These are phyloP conservation scores for Serpula lacrymans DNA, from an alignment of 768 basidiomycete species.

Conservation along the genomic window DNA sequence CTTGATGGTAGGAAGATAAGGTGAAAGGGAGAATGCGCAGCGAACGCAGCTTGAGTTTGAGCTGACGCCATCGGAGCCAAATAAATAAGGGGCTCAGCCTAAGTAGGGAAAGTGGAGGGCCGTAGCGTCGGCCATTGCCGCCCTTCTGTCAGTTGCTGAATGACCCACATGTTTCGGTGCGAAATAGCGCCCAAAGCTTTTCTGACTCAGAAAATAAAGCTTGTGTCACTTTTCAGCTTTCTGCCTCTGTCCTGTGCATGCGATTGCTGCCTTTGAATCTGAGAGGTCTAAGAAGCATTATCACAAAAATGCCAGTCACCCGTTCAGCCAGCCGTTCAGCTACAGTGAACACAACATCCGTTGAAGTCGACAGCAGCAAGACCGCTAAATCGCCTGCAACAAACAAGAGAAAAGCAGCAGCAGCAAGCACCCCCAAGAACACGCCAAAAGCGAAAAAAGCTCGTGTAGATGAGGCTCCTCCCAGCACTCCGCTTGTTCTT, in stretches of 20 bases:
- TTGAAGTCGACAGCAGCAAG: conserved; percentile 5
- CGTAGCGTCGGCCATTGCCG: conserved; percentile 3
- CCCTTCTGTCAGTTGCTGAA: not conserved
- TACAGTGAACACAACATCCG: conserved; percentile 1
- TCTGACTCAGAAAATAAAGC: not conserved
- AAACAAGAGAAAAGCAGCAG: conserved; percentile 19
- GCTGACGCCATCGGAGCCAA: conserved; percentile 8
- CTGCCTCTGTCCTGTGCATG: not conserved
- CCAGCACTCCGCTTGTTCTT: not conserved
- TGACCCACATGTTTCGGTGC: conserved; percentile 1
- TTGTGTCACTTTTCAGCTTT: not conserved
- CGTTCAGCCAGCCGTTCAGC: conserved; percentile 26
- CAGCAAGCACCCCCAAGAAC: conserved; percentile 1
- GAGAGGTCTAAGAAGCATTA: not conserved
- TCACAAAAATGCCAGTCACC: conserved; percentile 33
- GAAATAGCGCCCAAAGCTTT: conserved; percentile 1
- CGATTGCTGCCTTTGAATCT: not conserved
- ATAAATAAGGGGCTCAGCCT: not conserved
- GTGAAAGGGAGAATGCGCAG: not conserved
- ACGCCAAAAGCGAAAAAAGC: conserved; percentile 5
- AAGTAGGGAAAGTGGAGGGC: not conserved
- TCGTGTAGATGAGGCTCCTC: not conserved
- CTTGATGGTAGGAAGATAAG: conserved; percentile 1
- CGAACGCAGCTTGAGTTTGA: not conserved
- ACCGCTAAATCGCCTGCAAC: conserved; percentile 3